A percentile compares a stretch with the other conserved stretches of the same genome.
Conservation (phyloP, 2,329 filamentous ascomycete genomes). For the Parastagonospora nodorum region DNA sequence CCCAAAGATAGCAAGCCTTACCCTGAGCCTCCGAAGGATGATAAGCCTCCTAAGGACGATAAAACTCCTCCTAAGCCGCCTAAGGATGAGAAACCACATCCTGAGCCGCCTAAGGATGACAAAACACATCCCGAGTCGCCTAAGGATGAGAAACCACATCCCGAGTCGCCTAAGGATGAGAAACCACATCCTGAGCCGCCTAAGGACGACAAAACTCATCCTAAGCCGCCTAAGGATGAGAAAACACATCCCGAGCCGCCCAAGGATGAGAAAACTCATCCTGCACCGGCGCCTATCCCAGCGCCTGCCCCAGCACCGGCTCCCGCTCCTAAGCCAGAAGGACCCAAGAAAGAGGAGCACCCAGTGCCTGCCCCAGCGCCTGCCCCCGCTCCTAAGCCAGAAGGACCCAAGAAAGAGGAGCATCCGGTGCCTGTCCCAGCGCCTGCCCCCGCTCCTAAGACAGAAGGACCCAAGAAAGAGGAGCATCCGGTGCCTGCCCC, state of each 20-base stretch:
- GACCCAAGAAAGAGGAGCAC: background rate
- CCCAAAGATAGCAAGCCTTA: background rate
- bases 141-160: background rate
- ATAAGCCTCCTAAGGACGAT: background rate
- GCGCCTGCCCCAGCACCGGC: no score
- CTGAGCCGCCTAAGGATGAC: background rate
- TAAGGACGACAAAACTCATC: no score
- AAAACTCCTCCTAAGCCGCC: background rate
- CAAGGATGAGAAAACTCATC: background rate
- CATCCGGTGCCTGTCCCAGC: no score
- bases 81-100: background rate
- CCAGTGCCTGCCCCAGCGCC: background rate
- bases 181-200: background rate
- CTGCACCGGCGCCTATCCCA: no score
- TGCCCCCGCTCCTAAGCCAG: no score
- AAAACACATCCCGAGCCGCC: background rate
- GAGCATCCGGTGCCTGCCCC: background rate
- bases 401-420: background rate
- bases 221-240: no score
- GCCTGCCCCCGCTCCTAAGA: no score
- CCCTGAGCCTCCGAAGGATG: background rate
- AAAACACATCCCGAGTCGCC: background rate
- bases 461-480: background rate
- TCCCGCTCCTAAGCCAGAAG: no score
- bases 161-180: background rate